Evolutionary conservation across 2,329 filamentous ascomycete genomes (phyloP).

Genomic region (Thelonectria olida): DNA sequence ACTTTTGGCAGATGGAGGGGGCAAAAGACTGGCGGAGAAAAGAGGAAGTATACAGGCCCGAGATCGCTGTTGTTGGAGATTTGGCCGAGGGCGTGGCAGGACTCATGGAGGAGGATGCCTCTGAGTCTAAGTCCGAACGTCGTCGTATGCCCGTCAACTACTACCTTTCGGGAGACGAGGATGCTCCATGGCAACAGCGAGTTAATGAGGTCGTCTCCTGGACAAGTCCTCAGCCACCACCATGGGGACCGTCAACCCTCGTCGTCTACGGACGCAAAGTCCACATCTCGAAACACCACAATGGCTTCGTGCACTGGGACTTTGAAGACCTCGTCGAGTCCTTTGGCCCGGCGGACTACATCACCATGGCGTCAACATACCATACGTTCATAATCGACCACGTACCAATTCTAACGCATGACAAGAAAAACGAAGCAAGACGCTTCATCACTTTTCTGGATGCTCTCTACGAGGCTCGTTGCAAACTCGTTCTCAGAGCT

Average conservation of each 20-base stretch:
- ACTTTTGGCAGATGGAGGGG: conserved; percentile 86
- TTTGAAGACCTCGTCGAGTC: conserved; percentile 74
- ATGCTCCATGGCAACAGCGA: conserved; percentile 40
- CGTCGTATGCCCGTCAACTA: conserved; percentile 44
- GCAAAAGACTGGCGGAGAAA: conserved; percentile 74
- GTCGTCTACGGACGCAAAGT: conserved; percentile 73
- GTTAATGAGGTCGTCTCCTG: conserved; percentile 38
- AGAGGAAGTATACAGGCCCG: conserved; percentile 48
- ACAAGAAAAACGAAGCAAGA: conserved; percentile 82
- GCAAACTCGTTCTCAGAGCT: conserved; percentile 77
- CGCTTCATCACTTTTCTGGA: conserved; percentile 84
- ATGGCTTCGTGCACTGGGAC: conserved; percentile 70
- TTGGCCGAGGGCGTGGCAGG: not conserved
- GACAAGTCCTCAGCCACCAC: conserved; percentile 27
- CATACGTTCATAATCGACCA: conserved; percentile 80
- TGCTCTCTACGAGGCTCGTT: conserved; percentile 83
- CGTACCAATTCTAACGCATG: conserved; percentile 71
- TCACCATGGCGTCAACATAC: conserved; percentile 80
- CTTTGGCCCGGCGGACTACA: conserved; percentile 84
- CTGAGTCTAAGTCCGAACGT: conserved; percentile 25
- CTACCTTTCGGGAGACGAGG: conserved; percentile 39
- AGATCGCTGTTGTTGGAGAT: not conserved
- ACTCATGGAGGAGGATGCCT: not conserved
- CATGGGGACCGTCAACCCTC: conserved; percentile 55
- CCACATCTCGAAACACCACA: conserved; percentile 64